Conservation (phyloP, 768 basidiomycete species). For the Zangia roseola region DNA sequence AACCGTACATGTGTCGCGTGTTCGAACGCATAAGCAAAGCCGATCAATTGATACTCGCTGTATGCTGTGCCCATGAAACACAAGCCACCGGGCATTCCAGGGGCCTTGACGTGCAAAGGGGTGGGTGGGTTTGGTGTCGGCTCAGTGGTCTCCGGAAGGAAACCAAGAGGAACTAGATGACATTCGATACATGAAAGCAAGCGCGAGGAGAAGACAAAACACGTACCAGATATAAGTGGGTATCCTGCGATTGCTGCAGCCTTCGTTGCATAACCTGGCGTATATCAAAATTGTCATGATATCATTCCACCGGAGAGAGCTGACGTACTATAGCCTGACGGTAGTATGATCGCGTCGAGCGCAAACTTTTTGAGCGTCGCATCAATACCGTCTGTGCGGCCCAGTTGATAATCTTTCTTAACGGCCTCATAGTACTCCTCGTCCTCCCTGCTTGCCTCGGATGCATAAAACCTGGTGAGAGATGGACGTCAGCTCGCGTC, state of each 20-base stretch:
- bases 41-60: constrained; percentile 42
- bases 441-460: constrained; percentile 26
- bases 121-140: constrained; percentile 33
- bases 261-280: constrained; percentile 25
- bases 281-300: background rate
- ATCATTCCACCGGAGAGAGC: background rate
- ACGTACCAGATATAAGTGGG: constrained; percentile 34
- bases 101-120: constrained; percentile 31
- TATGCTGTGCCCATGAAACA: constrained; percentile 46
- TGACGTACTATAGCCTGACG: constrained; percentile 26
- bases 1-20: constrained; percentile 56
- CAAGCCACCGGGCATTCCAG: constrained; percentile 44
- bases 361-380: constrained; percentile 44
- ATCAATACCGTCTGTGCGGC: constrained; percentile 53
- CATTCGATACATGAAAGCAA: constrained; percentile 10
- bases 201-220: background rate
- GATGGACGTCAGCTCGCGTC: background rate
- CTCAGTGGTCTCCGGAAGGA: constrained; percentile 32
- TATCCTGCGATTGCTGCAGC: constrained; percentile 37
- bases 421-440: constrained; percentile 43
- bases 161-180: constrained; percentile 41
- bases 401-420: constrained; percentile 44
- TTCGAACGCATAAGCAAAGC: constrained; percentile 48
- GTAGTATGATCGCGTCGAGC: constrained; percentile 53
- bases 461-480: constrained; percentile 18